These are phyloP conservation scores for Diaporthe velutina DNA, from an alignment of 2,329 filamentous ascomycete genomes.

Conservation along the genomic window DNA sequence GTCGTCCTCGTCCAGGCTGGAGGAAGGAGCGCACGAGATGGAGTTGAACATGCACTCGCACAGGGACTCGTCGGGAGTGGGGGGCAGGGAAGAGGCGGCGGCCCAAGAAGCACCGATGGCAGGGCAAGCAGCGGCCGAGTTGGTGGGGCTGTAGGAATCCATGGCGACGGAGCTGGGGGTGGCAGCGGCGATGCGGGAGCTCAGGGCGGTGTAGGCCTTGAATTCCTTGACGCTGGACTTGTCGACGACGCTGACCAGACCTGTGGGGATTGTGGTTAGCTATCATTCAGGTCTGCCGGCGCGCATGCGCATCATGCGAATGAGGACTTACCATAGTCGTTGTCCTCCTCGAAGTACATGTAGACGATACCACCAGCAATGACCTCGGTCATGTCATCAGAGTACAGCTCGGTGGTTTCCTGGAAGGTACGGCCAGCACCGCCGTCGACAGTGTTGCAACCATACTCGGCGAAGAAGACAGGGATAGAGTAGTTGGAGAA, in stretches of 20 bases:
- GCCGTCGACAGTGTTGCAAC: slow-evolving; percentile 81
- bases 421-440: slow-evolving; percentile 81
- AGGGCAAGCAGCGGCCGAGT: slow-evolving; percentile 81
- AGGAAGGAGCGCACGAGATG: slow-evolving; percentile 77
- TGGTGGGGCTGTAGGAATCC: slow-evolving; percentile 78
- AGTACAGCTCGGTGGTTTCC: slow-evolving; percentile 87
- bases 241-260: slow-evolving; percentile 73
- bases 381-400: slow-evolving; percentile 82
- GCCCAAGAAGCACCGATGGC: slow-evolving; percentile 74
- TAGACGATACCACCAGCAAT: slow-evolving; percentile 98
- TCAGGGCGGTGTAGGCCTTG: slow-evolving; percentile 80
- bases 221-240: slow-evolving; percentile 74
- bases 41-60: slow-evolving; percentile 89
- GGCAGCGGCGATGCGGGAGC: slow-evolving; percentile 76
- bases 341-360: slow-evolving; percentile 95
- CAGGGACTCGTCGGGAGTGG: slow-evolving; percentile 78
- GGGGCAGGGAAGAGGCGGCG: slow-evolving; percentile 80
- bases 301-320: neutral
- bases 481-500: slow-evolving; percentile 92
- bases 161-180: slow-evolving; percentile 76
- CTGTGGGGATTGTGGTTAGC: slow-evolving; percentile 51
- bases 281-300: no score
- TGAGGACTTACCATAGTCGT: slow-evolving; percentile 63
- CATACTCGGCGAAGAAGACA: slow-evolving; percentile 98
- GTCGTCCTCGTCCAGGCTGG: slow-evolving; percentile 67